phyloP scores from a whole-genome alignment of 371 early-diverging fungal genomes.

The Actinomucor elegans region DNA sequence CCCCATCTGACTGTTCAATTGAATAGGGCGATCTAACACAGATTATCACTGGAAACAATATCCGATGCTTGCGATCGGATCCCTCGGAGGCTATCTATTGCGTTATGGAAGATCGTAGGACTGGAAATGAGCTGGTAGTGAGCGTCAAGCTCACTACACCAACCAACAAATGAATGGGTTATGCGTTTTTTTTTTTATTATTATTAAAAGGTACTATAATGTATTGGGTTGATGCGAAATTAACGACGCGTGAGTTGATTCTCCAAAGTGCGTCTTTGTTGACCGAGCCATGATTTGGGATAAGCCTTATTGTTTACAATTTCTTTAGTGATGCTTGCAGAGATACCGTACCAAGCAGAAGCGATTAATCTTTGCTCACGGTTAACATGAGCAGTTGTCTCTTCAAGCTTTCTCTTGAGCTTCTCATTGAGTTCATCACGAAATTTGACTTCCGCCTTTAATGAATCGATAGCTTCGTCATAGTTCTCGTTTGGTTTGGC shows the following conservation, averaged over 20 bases:
- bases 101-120: constrained; percentile 50
- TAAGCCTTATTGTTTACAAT: constrained; percentile 44
- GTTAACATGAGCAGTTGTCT: constrained; percentile 53
- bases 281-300: constrained; percentile 74
- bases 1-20: background rate
- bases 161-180: too few species aligned
- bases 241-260: constrained; percentile 59
- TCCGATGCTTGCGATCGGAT: constrained; percentile 57
- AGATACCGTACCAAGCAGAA: constrained; percentile 76
- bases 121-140: constrained; percentile 6
- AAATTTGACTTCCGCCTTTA: constrained; percentile 59
- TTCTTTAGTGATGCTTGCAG: constrained; percentile 48
- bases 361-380: constrained; percentile 75
- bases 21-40: constrained; percentile 58
- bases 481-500: constrained; percentile 30
- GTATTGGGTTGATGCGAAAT: background rate
- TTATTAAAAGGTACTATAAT: too few species aligned
- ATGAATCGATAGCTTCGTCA: constrained; percentile 71
- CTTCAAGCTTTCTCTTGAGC: constrained; percentile 62
- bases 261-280: constrained; percentile 62
- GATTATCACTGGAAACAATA: constrained; percentile 62
- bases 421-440: constrained; percentile 71
- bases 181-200: background rate
- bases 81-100: constrained; percentile 53
- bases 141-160: background rate